Evolutionary conservation across 345 rosid species (phyloP), one percentile per base, ranked within the genome.

Genomic region (Euclidium syriacum): DNA sequence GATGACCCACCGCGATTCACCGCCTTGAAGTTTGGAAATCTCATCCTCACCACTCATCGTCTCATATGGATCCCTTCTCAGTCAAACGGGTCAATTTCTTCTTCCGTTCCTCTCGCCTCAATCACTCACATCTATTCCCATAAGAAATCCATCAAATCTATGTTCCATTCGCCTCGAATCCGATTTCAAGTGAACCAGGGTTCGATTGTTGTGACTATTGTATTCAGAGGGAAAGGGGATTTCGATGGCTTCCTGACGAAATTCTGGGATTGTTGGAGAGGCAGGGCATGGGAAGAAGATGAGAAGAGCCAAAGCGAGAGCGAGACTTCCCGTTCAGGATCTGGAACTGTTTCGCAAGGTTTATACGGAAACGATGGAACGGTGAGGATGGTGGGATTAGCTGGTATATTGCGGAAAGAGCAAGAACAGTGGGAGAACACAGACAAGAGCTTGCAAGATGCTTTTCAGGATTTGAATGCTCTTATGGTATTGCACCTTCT

Each of bases 351-450:
- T 10, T 51, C 73, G 1, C 84, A 85, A 61, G 86, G 96, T 40
- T 71, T 85, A 15, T 89, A 85, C 34, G 81, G 83, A 20, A 87
- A 78, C 48, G 97, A 89, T 49, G 96, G 90, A 24, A 62, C 83
- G 16, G 86, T 90, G 79, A 83, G 96, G 79, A 76, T 94, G 90
- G 91, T 83, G 16, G 99, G 99, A n/a, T 83, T 94, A 8, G 79
- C 96, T 15, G 96, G 99, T n/a, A 87, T 94, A 25, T 26, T 94
- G 53, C 84, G 96, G 88, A 94, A 89, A 30, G 97, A 94, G 75
- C 90, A 94, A 70, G 90, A 94, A 67, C 79, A 70, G 59, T 94
- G 99, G 97, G 96, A 94, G 75, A 90, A 67, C 58, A 94, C 99
- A 6, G 97, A 87, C 48, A 94, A 86, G 87, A 85, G 86, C 79